phyloP scores from a whole-genome alignment of 345 rosid species.

The Rhizophora apiculata region DNA sequence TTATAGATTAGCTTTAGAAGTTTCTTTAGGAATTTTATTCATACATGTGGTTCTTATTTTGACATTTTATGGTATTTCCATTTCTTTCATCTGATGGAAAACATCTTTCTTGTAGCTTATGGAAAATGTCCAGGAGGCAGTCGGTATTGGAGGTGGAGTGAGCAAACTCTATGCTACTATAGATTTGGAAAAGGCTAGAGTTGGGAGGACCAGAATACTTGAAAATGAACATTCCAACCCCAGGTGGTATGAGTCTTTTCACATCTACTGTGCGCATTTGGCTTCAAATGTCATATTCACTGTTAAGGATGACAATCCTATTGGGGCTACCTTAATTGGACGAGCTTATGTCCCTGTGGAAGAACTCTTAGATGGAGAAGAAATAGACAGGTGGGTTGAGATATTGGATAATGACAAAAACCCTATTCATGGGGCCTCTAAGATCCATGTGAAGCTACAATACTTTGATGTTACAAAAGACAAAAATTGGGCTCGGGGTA shows the following conservation, averaged over 20 bases:
- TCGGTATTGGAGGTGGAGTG: conserved; percentile 85
- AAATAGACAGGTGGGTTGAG: conserved; percentile 87
- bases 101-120: conserved; percentile 45
- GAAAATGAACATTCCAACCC: conserved; percentile 60
- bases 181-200: conserved; percentile 89
- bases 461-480: conserved; percentile 71
- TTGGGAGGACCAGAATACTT: conserved; percentile 78
- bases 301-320: conserved; percentile 80
- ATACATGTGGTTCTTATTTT: background rate
- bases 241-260: conserved; percentile 86
- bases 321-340: conserved; percentile 88
- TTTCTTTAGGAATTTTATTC: background rate
- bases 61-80: background rate
- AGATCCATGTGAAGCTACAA: conserved; percentile 88
- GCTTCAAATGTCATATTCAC: conserved; percentile 83
- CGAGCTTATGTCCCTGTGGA: conserved; percentile 76
- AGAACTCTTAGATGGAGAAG: conserved; percentile 66
- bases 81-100: background rate
- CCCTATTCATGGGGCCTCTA: conserved; percentile 55
- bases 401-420: conserved; percentile 65
- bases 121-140: conserved; percentile 69
- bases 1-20: background rate
- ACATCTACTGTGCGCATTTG: conserved; percentile 88
- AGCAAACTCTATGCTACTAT: conserved; percentile 73
- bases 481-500: conserved; percentile 59